These are phyloP conservation scores for Zalerion maritima DNA, from an alignment of 495 filamentous ascomycete genomes.

Conservation along the genomic window DNA sequence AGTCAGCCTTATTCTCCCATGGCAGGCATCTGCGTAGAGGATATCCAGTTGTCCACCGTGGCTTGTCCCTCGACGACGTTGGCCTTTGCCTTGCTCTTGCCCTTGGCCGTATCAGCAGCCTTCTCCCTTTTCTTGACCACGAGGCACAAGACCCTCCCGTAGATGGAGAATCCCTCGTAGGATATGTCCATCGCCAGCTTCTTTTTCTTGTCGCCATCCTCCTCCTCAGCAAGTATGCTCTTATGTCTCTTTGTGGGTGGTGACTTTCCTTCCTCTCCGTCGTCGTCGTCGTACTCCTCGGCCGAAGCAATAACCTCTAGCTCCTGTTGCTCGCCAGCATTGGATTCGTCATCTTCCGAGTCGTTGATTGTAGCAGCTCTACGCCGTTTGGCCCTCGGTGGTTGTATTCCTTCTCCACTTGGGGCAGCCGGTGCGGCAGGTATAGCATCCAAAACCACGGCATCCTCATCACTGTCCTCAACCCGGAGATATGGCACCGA, in stretches of 20 bases:
- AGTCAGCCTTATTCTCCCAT: no score
- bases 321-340: slow-evolving; percentile 10
- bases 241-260: slow-evolving; percentile 35
- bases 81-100: slow-evolving; percentile 13
- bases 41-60: slow-evolving; percentile 90
- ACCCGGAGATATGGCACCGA: slow-evolving; percentile 8
- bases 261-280: slow-evolving; percentile 16
- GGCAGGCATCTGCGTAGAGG: slow-evolving; percentile 47
- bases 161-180: slow-evolving; percentile 92
- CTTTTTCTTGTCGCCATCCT: slow-evolving; percentile 64
- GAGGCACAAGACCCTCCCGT: slow-evolving; percentile 78
- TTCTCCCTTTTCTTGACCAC: slow-evolving; percentile 62
- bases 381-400: slow-evolving; percentile 8
- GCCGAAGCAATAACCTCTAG: not conserved
- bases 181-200: slow-evolving; percentile 69
- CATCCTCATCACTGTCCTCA: slow-evolving; percentile 25
- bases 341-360: slow-evolving; percentile 12
- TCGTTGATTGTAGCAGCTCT: no score
- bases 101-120: slow-evolving; percentile 20
- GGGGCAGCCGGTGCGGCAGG: slow-evolving; percentile 20
- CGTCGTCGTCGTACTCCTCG: slow-evolving; percentile 11
- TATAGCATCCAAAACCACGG: slow-evolving; percentile 27
- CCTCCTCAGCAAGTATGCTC: slow-evolving; percentile 20
- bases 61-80: slow-evolving; percentile 42
- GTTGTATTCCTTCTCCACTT: slow-evolving; percentile 8